Evolutionary conservation across 2,329 filamentous ascomycete genomes (phyloP), one percentile per base, ranked within the genome.

Genomic region (Fusarium goolgardi): DNA sequence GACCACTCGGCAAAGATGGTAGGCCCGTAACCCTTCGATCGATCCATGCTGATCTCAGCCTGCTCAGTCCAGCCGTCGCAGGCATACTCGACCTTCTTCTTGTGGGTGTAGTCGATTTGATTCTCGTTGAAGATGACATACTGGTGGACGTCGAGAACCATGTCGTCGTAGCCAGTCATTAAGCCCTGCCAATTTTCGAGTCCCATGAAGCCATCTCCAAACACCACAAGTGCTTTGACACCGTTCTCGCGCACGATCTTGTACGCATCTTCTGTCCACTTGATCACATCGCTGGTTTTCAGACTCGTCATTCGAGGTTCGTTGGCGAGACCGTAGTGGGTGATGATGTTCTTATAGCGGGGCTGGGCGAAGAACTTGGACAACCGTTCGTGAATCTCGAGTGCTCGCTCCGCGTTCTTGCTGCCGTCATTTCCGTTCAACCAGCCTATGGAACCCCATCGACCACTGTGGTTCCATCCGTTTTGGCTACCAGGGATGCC

Each of bases 1-100:
- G 91, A 95, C 94, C 94, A 99, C 83, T 99, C 96, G 70, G 95
- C 96, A 78, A 96, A 94, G 71, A 98, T 88, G 20, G 94, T 98
- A 1, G 95, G 94, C 0, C 96, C 96, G 81, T 95, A 99, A 12
- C 95, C 95, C 0, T 89, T 92, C 6, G 83, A 79, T 6, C 85
- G 90, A 79, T 93, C 85, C 82, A 93, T 90, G 76, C 90, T 92
- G 63, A 88, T 81, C 64, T 87, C 76, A 16, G 93, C 87, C 83
- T 98, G 94, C 72, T 90, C 77, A 5, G 92, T 91, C 96, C 96
- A 99, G 55, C 89, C 93, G 20, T 86, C 82, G 81, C 96, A 99
- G 6, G 95, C 93, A 76, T 97, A 96, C 63, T 91, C 84, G 59
- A 98, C 85, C 81, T 97, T 97, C 70, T 90, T 86, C 56, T 90